Evolutionary conservation across 176 grass and related monocot species (phyloP).

Genomic region (Hordeum vulgare): DNA sequence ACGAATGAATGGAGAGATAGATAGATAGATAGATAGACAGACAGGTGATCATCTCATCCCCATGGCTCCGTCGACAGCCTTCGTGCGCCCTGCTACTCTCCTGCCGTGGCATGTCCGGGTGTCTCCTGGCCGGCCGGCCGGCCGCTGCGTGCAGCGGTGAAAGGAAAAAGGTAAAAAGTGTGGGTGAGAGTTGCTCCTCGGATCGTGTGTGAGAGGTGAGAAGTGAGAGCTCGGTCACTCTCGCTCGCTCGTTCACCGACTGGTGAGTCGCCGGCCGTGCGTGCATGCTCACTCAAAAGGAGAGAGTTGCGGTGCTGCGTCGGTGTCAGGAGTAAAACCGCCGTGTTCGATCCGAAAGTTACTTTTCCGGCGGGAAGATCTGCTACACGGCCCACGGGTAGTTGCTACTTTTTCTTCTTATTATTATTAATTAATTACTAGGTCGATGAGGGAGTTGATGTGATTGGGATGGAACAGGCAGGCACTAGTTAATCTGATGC

Average conservation of each 20-base stretch:
- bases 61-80: too few species aligned
- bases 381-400: too few species aligned
- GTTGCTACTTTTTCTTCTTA: background rate
- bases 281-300: background rate
- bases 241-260: background rate
- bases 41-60: too few species aligned
- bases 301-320: background rate
- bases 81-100: background rate
- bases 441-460: too few species aligned
- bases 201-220: background rate
- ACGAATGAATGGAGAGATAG: background rate
- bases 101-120: background rate
- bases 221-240: background rate
- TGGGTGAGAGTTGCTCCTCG: background rate
- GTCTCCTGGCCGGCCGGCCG: background rate
- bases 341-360: slow-evolving; percentile 11
- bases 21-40: too few species aligned
- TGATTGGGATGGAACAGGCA: too few species aligned
- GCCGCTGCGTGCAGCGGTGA: background rate
- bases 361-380: slow-evolving; percentile 15
- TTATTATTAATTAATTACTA: too few species aligned
- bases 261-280: background rate
- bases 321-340: slow-evolving; percentile 6
- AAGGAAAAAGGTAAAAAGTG: background rate
- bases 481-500: background rate